Base-by-base conservation (phyloP, 306 rosid species). In the Pyrus communis region DNA sequence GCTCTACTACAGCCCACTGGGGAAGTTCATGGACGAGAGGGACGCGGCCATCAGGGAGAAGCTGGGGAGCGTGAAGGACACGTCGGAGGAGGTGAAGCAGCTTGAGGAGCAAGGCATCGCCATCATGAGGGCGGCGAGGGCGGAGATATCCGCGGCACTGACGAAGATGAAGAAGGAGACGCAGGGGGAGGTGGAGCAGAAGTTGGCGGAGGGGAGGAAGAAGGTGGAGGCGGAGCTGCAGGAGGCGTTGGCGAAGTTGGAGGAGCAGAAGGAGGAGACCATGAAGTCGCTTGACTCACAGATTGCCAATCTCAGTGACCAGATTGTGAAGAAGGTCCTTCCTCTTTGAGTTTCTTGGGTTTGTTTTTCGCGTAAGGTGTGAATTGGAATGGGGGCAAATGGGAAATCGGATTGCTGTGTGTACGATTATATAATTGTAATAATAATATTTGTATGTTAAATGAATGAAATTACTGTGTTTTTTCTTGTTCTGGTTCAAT, bases 131-230 rank as follows among this genome's bases (percentile, higher is more conserved):
- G 97, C 97, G 0, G 96, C 97, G 5, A 83, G 96, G 65, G 99
- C 92, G 1, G 98, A 95, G 92, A 95, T 95, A 21, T 54, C 97
- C 4, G 91, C 95, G 14, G 99, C 99, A 12, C 88, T 95, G 55
- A 89, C 80, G 66, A 78, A 87, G 88, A 95, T 95, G 97, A 95
- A 95, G 93, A 89, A 89, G 85, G 97, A 95, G 78, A 95, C 99
- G 0, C 92, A 92, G 74, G 85, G 11, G 6, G 97, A 92, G 87
- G 90, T 95, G 73, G 97, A 95, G 86, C 73, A 67, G 88, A 92
- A 92, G 82, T 70, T 95, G 12, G 86, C 89, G 0, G 97, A 89
- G 83, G 99, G 97, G 0, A 86, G 91, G 86, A 84, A 87, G 91
- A 95, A 86, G 70, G 85, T 95, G 31, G 99, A 95, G 54, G 93